phyloP scores from a whole-genome alignment of 495 filamentous ascomycete genomes.

The Neurospora sp. region DNA sequence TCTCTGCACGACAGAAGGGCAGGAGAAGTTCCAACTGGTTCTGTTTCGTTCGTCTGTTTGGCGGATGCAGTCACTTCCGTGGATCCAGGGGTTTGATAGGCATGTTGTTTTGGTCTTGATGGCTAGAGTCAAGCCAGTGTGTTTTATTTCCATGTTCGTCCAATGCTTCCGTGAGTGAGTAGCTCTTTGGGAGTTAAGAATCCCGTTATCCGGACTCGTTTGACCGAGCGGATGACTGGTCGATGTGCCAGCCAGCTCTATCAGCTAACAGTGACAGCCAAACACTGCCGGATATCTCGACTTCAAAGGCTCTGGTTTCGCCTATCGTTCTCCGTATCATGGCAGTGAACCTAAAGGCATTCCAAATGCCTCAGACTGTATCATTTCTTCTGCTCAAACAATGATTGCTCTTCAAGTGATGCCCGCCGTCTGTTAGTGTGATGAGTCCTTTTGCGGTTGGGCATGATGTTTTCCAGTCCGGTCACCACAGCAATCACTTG shows the following conservation, averaged over 20 bases:
- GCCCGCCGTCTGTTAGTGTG: neutral
- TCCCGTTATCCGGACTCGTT: too few relatives aligned
- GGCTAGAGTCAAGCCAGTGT: neutral
- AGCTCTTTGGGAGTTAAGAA: too few relatives aligned
- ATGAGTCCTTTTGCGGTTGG: neutral
- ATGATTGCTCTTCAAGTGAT: neutral
- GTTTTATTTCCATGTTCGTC: rapidly evolving
- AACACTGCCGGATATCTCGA: neutral
- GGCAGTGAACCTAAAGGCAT: rapidly evolving
- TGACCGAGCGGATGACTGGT: too few relatives aligned
- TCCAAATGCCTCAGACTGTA: neutral
- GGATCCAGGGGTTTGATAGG: neutral
- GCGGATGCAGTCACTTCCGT: neutral
- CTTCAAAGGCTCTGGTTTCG: neutral
- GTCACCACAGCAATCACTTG: neutral
- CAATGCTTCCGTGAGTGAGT: neutral
- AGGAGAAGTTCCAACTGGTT: neutral
- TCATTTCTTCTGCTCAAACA: neutral
- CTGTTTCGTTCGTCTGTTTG: neutral
- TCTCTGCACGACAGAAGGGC: neutral
- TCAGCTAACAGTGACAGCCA: neutral
- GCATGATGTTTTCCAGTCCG: neutral
- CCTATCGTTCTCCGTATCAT: neutral
- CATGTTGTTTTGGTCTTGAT: neutral
- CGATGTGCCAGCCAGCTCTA: too few relatives aligned